Conservation (phyloP, 345 rosid species). For the Salix viminalis region DNA sequence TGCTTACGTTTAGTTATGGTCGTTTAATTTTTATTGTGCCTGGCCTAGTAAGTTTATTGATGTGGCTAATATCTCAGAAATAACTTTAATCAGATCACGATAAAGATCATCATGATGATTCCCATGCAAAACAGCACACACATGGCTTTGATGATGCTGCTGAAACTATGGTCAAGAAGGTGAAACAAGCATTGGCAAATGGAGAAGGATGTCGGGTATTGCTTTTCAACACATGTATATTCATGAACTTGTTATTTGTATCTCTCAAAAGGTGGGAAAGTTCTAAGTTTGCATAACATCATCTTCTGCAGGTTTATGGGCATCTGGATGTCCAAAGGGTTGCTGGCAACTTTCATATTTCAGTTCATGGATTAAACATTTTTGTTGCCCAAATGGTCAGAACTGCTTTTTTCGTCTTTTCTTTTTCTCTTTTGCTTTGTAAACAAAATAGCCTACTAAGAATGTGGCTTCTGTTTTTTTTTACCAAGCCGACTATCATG, state of each 20-base stretch:
- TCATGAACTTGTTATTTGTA: background rate
- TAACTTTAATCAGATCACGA: constrained; percentile 43
- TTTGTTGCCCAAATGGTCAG: constrained; percentile 95
- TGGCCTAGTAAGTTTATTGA: background rate
- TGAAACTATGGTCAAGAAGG: constrained; percentile 83
- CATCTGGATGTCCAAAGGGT: constrained; percentile 94
- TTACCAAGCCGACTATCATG: background rate
- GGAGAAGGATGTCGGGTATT: constrained; percentile 97
- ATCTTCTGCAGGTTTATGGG: constrained; percentile 72
- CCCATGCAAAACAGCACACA: constrained; percentile 35
- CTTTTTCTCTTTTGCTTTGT: background rate
- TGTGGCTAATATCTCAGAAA: background rate
- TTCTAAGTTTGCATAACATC: constrained; percentile 8
- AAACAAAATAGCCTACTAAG: background rate
- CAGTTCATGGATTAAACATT: constrained; percentile 91
- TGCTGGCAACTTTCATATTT: constrained; percentile 97
- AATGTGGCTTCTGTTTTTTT: background rate
- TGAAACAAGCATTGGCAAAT: constrained; percentile 74
- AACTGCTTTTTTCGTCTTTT: background rate
- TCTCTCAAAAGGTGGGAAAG: background rate
- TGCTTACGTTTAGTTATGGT: background rate
- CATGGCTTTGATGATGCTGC: constrained; percentile 77
- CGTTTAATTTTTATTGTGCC: background rate
- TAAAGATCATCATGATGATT: constrained; percentile 62
- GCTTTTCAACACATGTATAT: background rate